Evolutionary conservation across 23 red algal species (phyloP).

Genomic region (Cyanidioschyzon merolae): DNA sequence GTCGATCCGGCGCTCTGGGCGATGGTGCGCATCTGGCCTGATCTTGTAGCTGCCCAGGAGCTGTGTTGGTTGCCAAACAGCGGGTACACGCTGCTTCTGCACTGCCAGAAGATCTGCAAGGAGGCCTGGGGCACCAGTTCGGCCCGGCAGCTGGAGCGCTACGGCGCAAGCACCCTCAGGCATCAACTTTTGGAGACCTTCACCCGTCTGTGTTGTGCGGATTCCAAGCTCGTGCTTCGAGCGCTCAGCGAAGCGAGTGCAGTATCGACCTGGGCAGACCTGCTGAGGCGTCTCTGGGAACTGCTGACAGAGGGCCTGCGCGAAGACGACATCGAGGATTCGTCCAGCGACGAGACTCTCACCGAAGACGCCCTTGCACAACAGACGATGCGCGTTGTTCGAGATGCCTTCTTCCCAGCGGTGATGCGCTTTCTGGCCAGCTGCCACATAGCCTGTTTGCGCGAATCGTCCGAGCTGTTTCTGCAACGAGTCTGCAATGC

Average conservation of each 20-base stretch:
- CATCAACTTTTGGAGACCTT: background rate
- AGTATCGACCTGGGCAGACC: background rate
- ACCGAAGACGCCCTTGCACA: background rate
- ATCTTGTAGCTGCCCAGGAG: background rate
- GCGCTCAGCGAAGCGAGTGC: background rate
- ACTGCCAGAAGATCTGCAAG: background rate
- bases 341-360: background rate
- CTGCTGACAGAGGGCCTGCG: background rate
- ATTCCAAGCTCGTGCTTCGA: background rate
- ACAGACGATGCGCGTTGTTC: background rate
- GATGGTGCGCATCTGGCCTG: background rate
- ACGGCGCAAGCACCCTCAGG: background rate
- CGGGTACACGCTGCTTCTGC: background rate
- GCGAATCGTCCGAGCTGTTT: background rate
- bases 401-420: background rate
- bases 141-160: background rate
- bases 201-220: background rate
- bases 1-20: background rate
- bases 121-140: background rate
- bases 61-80: background rate
- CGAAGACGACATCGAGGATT: background rate
- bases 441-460: background rate
- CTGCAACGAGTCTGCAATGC: background rate
- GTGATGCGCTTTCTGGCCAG: slow-evolving; percentile 1
- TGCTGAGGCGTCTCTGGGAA: background rate